These are phyloP conservation scores for Giardia muris DNA, from an alignment of 208 protist genomes.

Conservation along the genomic window DNA sequence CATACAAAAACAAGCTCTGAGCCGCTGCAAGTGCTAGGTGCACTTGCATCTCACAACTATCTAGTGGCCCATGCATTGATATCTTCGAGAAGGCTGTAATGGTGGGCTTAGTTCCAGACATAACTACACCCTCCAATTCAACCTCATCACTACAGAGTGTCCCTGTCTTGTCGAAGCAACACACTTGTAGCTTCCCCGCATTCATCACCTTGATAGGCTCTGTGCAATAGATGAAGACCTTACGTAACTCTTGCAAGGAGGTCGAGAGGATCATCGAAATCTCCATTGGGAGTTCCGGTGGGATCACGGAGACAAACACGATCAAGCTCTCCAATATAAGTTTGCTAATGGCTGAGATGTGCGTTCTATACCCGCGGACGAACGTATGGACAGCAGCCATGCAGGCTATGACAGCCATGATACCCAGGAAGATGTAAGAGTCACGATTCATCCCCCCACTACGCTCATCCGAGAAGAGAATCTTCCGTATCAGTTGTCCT, in stretches of 20 bases:
- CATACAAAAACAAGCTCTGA: neutral
- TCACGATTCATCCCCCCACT: neutral
- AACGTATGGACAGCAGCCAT: neutral
- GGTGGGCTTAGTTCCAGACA: neutral
- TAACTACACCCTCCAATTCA: neutral
- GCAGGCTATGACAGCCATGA: conserved; percentile 12
- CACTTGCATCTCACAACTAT: neutral
- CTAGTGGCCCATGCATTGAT: too few species aligned
- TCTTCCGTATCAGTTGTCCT: conserved; percentile 6
- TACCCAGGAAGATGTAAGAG: neutral
- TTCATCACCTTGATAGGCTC: conserved; percentile 18
- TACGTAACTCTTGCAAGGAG: neutral
- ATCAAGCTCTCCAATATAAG: conserved; percentile 9
- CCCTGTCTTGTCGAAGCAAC: conserved; percentile 28
- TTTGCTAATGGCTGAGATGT: neutral
- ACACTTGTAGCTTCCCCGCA: neutral
- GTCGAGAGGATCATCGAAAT: neutral
- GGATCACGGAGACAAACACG: conserved; percentile 20
- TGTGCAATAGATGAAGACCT: neutral
- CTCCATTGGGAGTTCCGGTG: conserved; percentile 27
- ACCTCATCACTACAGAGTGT: neutral
- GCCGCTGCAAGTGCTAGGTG: neutral
- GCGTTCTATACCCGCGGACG: neutral
- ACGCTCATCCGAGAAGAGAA: neutral
- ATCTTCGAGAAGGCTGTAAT: neutral